Conservation (phyloP, 2,329 filamentous ascomycete genomes). For the Phaeoacremonium minimum region DNA sequence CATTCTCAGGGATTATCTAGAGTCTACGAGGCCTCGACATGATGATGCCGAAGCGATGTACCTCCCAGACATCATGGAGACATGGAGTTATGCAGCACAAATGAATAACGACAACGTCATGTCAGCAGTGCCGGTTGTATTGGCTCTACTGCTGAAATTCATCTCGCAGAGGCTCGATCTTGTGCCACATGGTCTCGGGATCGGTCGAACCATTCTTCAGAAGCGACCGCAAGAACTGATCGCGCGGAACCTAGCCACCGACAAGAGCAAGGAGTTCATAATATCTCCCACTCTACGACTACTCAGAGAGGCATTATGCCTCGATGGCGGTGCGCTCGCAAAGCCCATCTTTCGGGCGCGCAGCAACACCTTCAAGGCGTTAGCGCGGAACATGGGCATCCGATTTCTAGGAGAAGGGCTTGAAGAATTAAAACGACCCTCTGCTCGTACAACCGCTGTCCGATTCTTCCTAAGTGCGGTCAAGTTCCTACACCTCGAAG, state of each 20-base stretch:
- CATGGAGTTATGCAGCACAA: constrained; percentile 79
- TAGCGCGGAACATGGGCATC: constrained; percentile 79
- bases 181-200: constrained; percentile 66
- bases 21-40: constrained; percentile 45
- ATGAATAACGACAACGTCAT: constrained; percentile 77
- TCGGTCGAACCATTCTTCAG: constrained; percentile 79
- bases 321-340: constrained; percentile 81
- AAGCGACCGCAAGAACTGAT: constrained; percentile 77
- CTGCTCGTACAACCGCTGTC: constrained; percentile 77
- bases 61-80: constrained; percentile 77
- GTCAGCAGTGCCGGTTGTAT: constrained; percentile 73
- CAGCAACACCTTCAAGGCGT: constrained; percentile 72
- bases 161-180: constrained; percentile 72
- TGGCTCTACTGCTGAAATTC: constrained; percentile 77
- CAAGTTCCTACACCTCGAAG: constrained; percentile 70
- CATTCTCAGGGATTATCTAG: constrained; percentile 68
- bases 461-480: constrained; percentile 77
- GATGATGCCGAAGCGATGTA: constrained; percentile 58
- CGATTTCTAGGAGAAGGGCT: constrained; percentile 51
- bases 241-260: constrained; percentile 71
- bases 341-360: constrained; percentile 73
- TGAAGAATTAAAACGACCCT: constrained; percentile 67
- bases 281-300: constrained; percentile 85
- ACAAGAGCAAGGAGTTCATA: constrained; percentile 79
- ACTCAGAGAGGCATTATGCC: constrained; percentile 76